These are phyloP conservation scores for Prosopis cineraria DNA, from an alignment of 306 rosid species.

Conservation along the genomic window DNA sequence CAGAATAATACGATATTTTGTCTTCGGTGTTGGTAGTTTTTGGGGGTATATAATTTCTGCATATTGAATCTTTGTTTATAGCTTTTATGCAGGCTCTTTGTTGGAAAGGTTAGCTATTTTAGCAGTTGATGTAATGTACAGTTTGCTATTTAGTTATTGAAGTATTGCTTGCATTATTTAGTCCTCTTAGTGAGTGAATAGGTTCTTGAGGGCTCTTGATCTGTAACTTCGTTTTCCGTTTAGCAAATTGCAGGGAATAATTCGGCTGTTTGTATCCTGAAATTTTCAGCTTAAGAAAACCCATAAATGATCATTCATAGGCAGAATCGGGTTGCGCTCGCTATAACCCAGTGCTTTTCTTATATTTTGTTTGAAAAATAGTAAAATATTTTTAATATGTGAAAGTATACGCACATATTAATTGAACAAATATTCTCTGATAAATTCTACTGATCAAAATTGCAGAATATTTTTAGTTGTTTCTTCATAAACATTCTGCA, in stretches of 20 bases:
- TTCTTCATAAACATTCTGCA: too few relatives aligned
- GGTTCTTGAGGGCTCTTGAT: neutral
- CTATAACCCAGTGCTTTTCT: too few relatives aligned
- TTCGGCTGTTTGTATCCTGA: neutral
- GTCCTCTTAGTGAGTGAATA: too few relatives aligned
- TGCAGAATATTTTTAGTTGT: too few relatives aligned
- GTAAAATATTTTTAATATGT: too few relatives aligned
- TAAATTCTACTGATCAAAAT: too few relatives aligned
- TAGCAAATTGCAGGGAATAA: neutral
- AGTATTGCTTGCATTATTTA: conserved; percentile 8
- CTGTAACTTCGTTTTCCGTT: neutral
- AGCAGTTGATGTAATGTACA: conserved; percentile 55
- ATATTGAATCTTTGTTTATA: conserved; percentile 30
- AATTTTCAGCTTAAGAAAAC: neutral
- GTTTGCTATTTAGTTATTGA: conserved; percentile 40
- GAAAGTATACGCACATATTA: too few relatives aligned
- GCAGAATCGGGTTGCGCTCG: neutral
- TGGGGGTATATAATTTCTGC: neutral
- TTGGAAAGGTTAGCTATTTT: conserved; percentile 33
- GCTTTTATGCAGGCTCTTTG: neutral
- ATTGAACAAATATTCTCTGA: too few relatives aligned
- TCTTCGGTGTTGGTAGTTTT: conserved; percentile 22
- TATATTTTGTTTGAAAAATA: too few relatives aligned
- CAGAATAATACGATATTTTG: neutral
- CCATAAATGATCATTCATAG: neutral